Evolutionary conservation across 257 asterid species (phyloP).

Genomic region (Fraxinus cuspidata): DNA sequence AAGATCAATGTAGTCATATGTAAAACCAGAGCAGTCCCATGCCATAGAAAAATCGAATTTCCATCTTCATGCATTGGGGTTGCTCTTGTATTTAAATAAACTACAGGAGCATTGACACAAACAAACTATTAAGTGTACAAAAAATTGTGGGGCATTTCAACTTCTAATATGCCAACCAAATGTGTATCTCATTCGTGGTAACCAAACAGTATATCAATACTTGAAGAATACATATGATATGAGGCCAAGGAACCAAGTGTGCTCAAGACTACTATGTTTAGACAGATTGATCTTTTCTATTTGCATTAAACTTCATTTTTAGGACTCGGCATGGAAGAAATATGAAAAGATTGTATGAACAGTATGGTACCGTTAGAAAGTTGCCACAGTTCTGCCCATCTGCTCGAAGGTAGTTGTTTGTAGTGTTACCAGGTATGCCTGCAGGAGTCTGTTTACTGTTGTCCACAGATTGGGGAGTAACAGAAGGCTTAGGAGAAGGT

Average conservation of each 20-base stretch:
- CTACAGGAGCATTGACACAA: background rate
- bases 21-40: background rate
- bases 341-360: background rate
- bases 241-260: background rate
- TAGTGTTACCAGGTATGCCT: slow-evolving; percentile 19
- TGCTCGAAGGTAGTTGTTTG: slow-evolving; percentile 63
- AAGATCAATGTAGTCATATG: background rate
- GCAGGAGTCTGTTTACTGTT: slow-evolving; percentile 49
- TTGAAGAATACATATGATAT: background rate
- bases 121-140: background rate
- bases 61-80: background rate
- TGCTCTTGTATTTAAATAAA: background rate
- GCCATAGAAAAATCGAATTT: background rate
- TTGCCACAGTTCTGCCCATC: slow-evolving; percentile 89
- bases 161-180: background rate
- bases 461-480: slow-evolving; percentile 33
- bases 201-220: background rate
- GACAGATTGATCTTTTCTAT: background rate
- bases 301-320: background rate
- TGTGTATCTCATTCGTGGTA: background rate
- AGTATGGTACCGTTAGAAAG: slow-evolving; percentile 39
- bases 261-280: background rate
- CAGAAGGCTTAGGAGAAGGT: slow-evolving; percentile 36
- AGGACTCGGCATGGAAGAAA: background rate
- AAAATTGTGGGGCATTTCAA: background rate